Base-by-base conservation (phyloP, 2,329 filamentous ascomycete genomes). In the Hortaea werneckii region DNA sequence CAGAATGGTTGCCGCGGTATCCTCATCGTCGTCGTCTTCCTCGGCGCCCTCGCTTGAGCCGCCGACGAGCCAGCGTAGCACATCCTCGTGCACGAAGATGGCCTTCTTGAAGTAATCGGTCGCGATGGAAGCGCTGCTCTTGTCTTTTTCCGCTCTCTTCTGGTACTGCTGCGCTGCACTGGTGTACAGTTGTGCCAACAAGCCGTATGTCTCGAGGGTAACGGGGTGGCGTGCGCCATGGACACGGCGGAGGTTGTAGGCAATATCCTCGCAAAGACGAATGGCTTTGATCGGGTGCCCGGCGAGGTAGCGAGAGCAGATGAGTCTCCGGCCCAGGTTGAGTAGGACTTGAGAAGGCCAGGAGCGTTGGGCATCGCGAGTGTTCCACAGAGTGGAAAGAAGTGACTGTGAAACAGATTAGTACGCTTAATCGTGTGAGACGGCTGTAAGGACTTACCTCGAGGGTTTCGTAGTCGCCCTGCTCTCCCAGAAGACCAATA, bases 191-290 rank as follows among this genome's bases (percentile, higher is more conserved):
- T 70, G 62, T 0, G 72, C 71, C 4, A 77, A 67, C 8, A 76
- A 61, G 51, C 69, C 68, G 49, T 67, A 73, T 52, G 73, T 70
- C 44, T 75, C 69, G 43, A 76, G 56, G 0, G 73, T 75, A 28
- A 69, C 63, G 0, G 65, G 64, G 40, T 74, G 67, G 6, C 67
- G 65, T 29, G 67, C 66, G 4, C 74, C 74, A 58, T 73, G 73
- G 5, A 73, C 72, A 20, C 74, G 71, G 8, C 71, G 70, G 50
- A 76, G 65, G 54, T 77, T 77, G 65, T 77, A 77, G 35, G 70
- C 71, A 46, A 77, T 75, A 54, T 74, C 71, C 54, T 74, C 74
- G 58, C 68, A 71, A 1, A 77, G 68, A 42, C 66, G 64, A 37
- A 70, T 65, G 9, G 70, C 66, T 2, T 64, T 62, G 49, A 68